These are phyloP conservation scores for Fusarium sp. DNA, from an alignment of 2,329 filamentous ascomycete genomes.

Conservation along the genomic window DNA sequence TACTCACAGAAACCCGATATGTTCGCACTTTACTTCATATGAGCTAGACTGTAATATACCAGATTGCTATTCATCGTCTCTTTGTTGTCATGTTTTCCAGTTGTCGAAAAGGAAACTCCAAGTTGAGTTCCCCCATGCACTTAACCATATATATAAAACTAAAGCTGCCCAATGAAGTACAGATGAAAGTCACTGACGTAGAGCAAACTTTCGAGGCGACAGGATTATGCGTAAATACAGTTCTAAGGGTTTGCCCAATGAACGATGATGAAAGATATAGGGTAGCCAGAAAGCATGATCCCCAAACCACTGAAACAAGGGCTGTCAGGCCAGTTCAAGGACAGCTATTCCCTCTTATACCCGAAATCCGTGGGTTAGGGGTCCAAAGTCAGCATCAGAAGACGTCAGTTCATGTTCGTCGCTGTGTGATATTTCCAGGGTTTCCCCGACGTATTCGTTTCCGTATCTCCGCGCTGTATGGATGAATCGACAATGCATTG, in stretches of 20 bases:
- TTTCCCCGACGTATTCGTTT: constrained; percentile 35
- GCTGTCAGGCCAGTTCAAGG: neutral
- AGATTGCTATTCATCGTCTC: no score
- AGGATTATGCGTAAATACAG: neutral
- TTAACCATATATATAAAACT: neutral
- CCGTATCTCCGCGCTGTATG: constrained; percentile 17
- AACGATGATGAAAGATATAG: neutral
- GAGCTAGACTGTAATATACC: no score
- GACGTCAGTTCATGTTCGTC: constrained; percentile 6
- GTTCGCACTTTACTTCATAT: no score
- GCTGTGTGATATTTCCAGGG: constrained; percentile 14
- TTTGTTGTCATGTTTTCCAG: no score
- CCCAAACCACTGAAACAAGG: neutral
- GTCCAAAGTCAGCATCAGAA: constrained; percentile 1
- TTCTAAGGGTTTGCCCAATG: neutral
- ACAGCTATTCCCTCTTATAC: constrained; percentile 16
- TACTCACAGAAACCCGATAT: neutral
- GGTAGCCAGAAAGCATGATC: neutral
- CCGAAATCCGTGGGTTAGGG: constrained; percentile 24
- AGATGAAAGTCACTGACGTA: no score
- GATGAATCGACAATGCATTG: neutral
- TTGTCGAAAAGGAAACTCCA: neutral
- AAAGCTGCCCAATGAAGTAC: neutral
- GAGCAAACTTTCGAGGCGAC: neutral
- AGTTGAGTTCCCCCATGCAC: neutral